These are phyloP conservation scores for Adenanthera pavonina DNA, from an alignment of 306 rosid genomes.

Conservation along the genomic window DNA sequence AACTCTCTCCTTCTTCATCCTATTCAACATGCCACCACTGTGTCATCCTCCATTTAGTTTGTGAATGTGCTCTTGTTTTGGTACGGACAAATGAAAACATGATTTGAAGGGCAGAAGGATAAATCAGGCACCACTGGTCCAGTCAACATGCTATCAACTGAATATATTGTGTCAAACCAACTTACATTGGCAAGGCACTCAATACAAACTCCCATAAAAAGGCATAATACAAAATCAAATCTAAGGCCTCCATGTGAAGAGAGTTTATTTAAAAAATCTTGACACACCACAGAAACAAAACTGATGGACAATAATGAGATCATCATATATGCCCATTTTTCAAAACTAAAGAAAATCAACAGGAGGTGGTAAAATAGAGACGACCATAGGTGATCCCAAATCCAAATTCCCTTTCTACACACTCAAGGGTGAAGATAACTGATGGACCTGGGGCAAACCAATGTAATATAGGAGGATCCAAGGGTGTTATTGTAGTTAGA, in stretches of 20 bases:
- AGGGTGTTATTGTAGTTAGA: too few relatives aligned
- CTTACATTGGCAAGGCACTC: too few relatives aligned
- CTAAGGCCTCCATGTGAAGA: slow-evolving; percentile 1
- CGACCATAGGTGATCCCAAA: slow-evolving; percentile 1
- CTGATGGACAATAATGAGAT: background rate
- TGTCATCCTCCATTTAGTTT: background rate
- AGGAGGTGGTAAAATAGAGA: background rate
- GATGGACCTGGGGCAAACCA: too few relatives aligned
- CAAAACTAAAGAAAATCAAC: background rate
- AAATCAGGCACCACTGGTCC: background rate
- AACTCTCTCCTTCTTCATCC: background rate
- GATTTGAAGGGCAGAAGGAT: background rate
- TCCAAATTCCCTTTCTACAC: slow-evolving; percentile 14
- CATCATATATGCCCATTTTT: slow-evolving; percentile 15
- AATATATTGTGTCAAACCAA: background rate
- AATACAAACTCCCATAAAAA: background rate
- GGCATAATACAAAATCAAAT: background rate
- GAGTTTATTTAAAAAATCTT: slow-evolving; percentile 15
- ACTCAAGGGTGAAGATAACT: background rate
- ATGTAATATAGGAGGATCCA: too few relatives aligned
- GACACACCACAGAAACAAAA: slow-evolving; percentile 3
- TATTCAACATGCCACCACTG: background rate
- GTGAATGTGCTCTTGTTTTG: background rate
- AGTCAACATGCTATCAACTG: background rate
- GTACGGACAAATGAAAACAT: background rate